Conservation (phyloP, 1,284 basidiomycete species). For the Hortiboletus rubellus region DNA sequence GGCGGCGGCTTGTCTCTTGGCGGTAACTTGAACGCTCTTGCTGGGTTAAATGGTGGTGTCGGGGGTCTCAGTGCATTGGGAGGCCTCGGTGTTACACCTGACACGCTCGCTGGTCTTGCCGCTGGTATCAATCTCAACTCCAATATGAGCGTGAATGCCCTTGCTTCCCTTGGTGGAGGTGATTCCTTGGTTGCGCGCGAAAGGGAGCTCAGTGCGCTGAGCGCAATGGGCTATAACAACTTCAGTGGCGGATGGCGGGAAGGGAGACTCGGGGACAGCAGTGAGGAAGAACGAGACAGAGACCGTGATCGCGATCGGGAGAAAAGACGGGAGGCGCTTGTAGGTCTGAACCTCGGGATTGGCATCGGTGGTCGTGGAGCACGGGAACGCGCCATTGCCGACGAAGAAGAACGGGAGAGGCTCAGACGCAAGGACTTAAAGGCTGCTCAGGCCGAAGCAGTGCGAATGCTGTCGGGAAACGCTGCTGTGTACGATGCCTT, state of each 20-base stretch:
- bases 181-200: conserved; percentile 46
- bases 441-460: conserved; percentile 24
- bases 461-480: conserved; percentile 46
- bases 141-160: conserved; percentile 26
- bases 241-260: conserved; percentile 39
- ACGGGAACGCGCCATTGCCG: conserved; percentile 57
- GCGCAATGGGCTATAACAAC: conserved; percentile 48
- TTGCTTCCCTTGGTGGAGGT: conserved; percentile 24
- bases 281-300: conserved; percentile 39
- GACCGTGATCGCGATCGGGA: conserved; percentile 42
- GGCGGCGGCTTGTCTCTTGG: conserved; percentile 29
- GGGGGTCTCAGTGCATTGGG: conserved; percentile 26
- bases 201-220: conserved; percentile 47
- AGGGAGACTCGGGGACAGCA: conserved; percentile 34
- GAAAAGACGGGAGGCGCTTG: conserved; percentile 39
- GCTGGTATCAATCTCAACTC: conserved; percentile 34
- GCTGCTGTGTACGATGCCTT: conserved; percentile 69
- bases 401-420: conserved; percentile 62
- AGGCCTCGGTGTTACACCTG: conserved; percentile 37
- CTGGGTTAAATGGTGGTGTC: conserved; percentile 33
- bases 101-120: conserved; percentile 32
- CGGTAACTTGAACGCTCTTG: conserved; percentile 21
- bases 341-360: conserved; percentile 40
- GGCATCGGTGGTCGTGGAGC: conserved; percentile 47
- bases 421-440: conserved; percentile 53